These are phyloP conservation scores for Coniella vitis DNA, from an alignment of 2,329 filamentous ascomycete species.

Conservation along the genomic window DNA sequence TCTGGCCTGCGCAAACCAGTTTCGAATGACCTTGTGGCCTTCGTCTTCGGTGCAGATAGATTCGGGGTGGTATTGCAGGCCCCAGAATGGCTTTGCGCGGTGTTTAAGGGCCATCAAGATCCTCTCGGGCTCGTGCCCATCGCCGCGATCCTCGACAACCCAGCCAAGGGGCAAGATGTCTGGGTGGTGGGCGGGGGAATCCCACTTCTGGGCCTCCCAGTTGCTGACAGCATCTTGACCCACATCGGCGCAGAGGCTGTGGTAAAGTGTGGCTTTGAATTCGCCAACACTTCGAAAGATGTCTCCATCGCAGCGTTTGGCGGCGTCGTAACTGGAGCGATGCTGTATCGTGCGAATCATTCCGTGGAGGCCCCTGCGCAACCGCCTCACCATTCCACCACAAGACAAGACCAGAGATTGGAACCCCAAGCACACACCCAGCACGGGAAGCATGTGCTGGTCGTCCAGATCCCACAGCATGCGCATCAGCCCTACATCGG, in stretches of 20 bases:
- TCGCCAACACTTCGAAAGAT: slow-evolving; percentile 58
- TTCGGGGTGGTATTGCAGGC: slow-evolving; percentile 85
- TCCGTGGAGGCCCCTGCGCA: slow-evolving; percentile 73
- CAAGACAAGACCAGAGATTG: slow-evolving; percentile 69
- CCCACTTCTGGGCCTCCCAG: slow-evolving; percentile 36
- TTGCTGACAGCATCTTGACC: slow-evolving; percentile 37
- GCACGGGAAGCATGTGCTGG: slow-evolving; percentile 59
- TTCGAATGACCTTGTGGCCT: slow-evolving; percentile 57
- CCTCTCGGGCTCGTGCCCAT: slow-evolving; percentile 32
- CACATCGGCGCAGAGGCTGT: slow-evolving; percentile 53
- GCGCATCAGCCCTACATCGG: slow-evolving; percentile 79
- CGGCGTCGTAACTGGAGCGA: slow-evolving; percentile 18
- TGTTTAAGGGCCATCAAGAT: slow-evolving; percentile 76
- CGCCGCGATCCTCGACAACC: slow-evolving; percentile 41
- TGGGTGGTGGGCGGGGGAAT: slow-evolving; percentile 25
- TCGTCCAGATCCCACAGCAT: slow-evolving; percentile 64
- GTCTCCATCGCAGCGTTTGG: slow-evolving; percentile 33
- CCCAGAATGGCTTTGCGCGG: slow-evolving; percentile 66
- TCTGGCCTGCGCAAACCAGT: slow-evolving; percentile 66
- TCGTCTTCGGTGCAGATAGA: slow-evolving; percentile 72
- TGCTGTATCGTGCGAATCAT: slow-evolving; percentile 67
- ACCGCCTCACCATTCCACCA: slow-evolving; percentile 57
- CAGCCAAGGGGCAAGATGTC: slow-evolving; percentile 56
- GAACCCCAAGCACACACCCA: slow-evolving; percentile 87
- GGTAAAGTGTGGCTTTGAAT: slow-evolving; percentile 71